These are phyloP conservation scores for Heterobasidion annosum DNA, from an alignment of 1,284 basidiomycete genomes.

Conservation along the genomic window DNA sequence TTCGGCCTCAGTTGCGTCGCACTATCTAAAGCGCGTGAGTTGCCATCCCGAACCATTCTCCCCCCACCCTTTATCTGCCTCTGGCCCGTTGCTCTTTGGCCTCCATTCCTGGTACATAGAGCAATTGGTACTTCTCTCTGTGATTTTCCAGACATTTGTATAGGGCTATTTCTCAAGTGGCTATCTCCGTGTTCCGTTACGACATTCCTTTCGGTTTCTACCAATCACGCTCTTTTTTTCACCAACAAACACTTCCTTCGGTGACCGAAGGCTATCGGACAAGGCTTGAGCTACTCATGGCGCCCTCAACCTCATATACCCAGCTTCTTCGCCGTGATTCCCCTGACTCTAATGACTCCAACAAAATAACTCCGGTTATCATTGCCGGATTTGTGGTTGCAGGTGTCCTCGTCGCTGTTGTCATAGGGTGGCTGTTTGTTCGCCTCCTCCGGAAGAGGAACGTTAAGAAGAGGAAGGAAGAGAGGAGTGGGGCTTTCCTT, in stretches of 20 bases:
- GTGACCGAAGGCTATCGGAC: not conserved
- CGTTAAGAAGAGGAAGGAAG: slow-evolving; percentile 24
- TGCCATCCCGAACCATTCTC: not conserved
- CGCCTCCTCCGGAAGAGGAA: slow-evolving; percentile 29
- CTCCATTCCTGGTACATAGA: not conserved
- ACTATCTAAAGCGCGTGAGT: no score
- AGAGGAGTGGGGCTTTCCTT: slow-evolving; percentile 33
- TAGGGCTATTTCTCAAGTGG: not conserved
- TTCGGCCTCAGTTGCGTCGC: not conserved
- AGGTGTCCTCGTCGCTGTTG: slow-evolving; percentile 25
- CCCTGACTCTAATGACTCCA: slow-evolving; percentile 3
- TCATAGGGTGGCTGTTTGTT: slow-evolving; percentile 32
- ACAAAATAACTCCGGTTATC: slow-evolving; percentile 22
- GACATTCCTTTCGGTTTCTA: no score
- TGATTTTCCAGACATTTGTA: not conserved
- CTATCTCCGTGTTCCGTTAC: no score
- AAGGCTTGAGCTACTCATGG: not conserved
- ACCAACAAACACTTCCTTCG: not conserved
- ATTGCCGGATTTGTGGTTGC: slow-evolving; percentile 39
- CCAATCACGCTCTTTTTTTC: not conserved
- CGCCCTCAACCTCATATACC: not conserved
- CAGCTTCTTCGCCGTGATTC: slow-evolving; percentile 10
- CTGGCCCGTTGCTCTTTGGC: not conserved
- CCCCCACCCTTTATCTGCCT: not conserved
- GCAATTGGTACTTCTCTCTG: not conserved